These are phyloP conservation scores for Diutina siamensis DNA, from an alignment of 1,139 yeast species.

Conservation along the genomic window DNA sequence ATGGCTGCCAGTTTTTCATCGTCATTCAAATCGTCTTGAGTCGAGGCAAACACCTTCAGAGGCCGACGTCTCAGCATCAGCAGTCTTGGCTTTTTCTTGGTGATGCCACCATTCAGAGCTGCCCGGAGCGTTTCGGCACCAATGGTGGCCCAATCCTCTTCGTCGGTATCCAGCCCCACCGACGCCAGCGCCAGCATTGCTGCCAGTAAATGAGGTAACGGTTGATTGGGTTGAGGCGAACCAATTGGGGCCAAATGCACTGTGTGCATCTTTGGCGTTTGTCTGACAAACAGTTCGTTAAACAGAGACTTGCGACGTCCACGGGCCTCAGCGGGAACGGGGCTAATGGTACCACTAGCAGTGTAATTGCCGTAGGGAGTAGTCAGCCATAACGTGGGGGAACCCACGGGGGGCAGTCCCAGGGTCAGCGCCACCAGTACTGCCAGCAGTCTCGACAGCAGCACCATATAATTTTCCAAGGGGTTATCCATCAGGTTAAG, in stretches of 20 bases:
- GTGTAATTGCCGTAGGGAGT: constrained; percentile 2
- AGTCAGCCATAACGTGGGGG: background rate
- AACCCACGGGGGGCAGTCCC: constrained; percentile 1
- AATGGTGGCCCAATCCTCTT: constrained; percentile 88
- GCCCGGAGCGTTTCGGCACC: constrained; percentile 53
- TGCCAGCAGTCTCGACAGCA: constrained; percentile 28
- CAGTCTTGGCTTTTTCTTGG: constrained; percentile 6
- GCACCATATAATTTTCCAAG: constrained; percentile 30
- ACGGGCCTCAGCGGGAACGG: constrained; percentile 7
- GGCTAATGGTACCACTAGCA: background rate
- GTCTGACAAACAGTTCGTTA: constrained; percentile 32
- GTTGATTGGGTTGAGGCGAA: constrained; percentile 1
- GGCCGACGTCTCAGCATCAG: constrained; percentile 8
- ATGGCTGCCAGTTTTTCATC: constrained; percentile 46
- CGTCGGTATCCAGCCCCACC: constrained; percentile 54
- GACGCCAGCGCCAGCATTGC: constrained; percentile 7
- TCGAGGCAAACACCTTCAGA: constrained; percentile 6
- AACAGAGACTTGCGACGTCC: constrained; percentile 32
- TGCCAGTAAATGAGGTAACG: constrained; percentile 6
- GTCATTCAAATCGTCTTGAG: constrained; percentile 12
- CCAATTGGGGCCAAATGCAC: constrained; percentile 3
- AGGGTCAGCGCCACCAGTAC: constrained; percentile 25
- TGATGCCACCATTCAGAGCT: background rate
- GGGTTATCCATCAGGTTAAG: constrained; percentile 30
- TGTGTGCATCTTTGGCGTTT: constrained; percentile 18